A percentile compares a stretch with the other conserved stretches of the same genome.
phyloP scores from a whole-genome alignment of 1,284 basidiomycete species.

The Erythrobasidium hasegawianum region DNA sequence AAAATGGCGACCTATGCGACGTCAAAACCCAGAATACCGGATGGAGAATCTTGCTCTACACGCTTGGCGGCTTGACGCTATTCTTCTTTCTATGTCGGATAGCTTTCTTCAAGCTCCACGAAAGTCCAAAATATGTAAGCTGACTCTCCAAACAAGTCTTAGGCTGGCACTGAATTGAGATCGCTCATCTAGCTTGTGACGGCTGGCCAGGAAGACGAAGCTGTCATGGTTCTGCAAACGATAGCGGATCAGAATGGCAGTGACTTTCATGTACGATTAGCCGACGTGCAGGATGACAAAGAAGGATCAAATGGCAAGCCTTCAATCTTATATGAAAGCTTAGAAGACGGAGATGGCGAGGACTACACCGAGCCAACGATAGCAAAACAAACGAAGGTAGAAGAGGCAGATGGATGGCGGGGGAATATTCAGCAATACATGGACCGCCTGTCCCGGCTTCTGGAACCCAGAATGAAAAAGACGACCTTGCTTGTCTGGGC shows the following conservation, averaged over 20 bases:
- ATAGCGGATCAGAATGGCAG: constrained; percentile 82
- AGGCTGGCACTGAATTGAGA: too few relatives aligned
- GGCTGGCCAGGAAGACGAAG: constrained; percentile 73
- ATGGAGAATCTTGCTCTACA: constrained; percentile 76
- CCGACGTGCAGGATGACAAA: constrained; percentile 26
- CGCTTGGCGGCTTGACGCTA: constrained; percentile 71
- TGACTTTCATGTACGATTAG: constrained; percentile 29
- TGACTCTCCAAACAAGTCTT: too few relatives aligned
- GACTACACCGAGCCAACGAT: not conserved
- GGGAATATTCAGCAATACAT: constrained; percentile 60
- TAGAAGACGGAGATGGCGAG: constrained; percentile 2
- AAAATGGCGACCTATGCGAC: constrained; percentile 56
- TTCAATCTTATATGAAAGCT: not conserved
- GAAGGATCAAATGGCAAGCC: not conserved
- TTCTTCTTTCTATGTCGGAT: constrained; percentile 63
- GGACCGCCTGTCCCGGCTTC: constrained; percentile 68
- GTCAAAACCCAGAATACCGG: constrained; percentile 68
- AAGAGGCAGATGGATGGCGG: constrained; percentile 48
- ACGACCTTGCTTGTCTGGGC: constrained; percentile 60
- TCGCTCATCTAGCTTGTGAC: constrained; percentile 59
- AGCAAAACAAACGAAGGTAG: not conserved
- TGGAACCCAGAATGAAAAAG: constrained; percentile 58
- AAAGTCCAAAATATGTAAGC: constrained; percentile 72
- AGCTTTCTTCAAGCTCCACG: constrained; percentile 65
- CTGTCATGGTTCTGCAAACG: constrained; percentile 69